Conservation (phyloP, 2,329 filamentous ascomycete species). For the Leptographium galeiforme region DNA sequence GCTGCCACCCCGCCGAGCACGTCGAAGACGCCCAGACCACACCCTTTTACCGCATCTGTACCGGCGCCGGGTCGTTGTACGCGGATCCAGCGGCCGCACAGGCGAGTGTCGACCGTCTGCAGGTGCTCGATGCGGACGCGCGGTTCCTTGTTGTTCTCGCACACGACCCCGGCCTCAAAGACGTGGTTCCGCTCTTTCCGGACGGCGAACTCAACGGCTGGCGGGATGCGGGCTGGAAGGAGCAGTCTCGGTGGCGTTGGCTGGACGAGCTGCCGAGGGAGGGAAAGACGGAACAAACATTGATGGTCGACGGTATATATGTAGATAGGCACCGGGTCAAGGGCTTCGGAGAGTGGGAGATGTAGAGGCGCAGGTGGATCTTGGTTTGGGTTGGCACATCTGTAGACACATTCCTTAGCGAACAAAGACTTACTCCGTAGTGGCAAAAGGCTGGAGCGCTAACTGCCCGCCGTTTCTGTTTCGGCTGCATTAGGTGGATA, state of each 20-base stretch:
- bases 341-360: neutral
- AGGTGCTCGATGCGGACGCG: conserved; percentile 8
- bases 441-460: no score
- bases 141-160: conserved; percentile 9
- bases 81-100: neutral
- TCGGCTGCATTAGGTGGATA: no score
- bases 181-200: conserved; percentile 7
- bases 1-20: neutral
- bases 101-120: conserved; percentile 9
- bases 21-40: neutral
- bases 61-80: neutral
- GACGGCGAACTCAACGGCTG: conserved; percentile 6
- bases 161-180: conserved; percentile 9
- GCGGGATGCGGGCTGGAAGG: conserved; percentile 7
- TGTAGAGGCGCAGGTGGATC: no score
- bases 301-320: neutral
- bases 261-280: conserved; percentile 4
- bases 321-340: neutral
- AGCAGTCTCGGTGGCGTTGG: conserved; percentile 9
- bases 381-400: no score
- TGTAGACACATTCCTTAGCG: no score
- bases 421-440: no score
- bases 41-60: neutral
- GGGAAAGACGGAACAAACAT: neutral
- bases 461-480: no score